Evolutionary conservation across 2,329 filamentous ascomycete genomes (phyloP).

Genomic region (Hortaea werneckii): DNA sequence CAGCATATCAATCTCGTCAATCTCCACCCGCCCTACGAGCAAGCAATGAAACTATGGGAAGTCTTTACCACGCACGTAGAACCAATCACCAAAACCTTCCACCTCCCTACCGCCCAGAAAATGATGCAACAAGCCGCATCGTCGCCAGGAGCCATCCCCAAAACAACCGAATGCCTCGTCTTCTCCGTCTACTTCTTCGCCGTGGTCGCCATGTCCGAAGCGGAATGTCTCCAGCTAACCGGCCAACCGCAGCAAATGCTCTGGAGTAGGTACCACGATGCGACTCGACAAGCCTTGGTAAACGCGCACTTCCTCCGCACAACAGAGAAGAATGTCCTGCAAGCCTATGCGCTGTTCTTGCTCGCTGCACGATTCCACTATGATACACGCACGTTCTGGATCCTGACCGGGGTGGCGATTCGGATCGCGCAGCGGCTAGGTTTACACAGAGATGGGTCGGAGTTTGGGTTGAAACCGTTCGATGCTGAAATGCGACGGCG

Average conservation of each 20-base stretch:
- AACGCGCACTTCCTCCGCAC: conserved; percentile 58
- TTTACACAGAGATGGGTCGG: conserved; percentile 48
- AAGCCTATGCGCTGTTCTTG: conserved; percentile 58
- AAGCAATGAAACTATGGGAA: conserved; percentile 43
- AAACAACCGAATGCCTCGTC: conserved; percentile 48
- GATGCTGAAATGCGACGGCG: conserved; percentile 51
- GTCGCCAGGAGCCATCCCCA: conserved; percentile 44
- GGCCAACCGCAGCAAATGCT: conserved; percentile 46
- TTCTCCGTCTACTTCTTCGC: conserved; percentile 53
- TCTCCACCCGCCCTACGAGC: conserved; percentile 46
- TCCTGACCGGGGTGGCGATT: conserved; percentile 51
- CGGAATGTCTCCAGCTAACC: conserved; percentile 38
- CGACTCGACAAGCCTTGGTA: conserved; percentile 53
- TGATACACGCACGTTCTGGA: conserved; percentile 50
- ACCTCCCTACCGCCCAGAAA: conserved; percentile 45
- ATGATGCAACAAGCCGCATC: conserved; percentile 40
- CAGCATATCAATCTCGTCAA: conserved; percentile 13
- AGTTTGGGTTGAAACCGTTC: conserved; percentile 42
- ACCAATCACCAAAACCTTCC: conserved; percentile 59
- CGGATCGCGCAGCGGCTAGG: conserved; percentile 52
- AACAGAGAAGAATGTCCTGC: conserved; percentile 54
- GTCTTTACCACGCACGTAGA: conserved; percentile 62
- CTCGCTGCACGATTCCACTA: conserved; percentile 28
- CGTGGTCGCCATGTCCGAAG: conserved; percentile 38
- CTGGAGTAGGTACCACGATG: conserved; percentile 26